Percentiles rank a stretch among this genome's conserved stretches.
phyloP scores from a whole-genome alignment of 2,329 filamentous ascomycete genomes.

The Exutisphaerella laricina region DNA sequence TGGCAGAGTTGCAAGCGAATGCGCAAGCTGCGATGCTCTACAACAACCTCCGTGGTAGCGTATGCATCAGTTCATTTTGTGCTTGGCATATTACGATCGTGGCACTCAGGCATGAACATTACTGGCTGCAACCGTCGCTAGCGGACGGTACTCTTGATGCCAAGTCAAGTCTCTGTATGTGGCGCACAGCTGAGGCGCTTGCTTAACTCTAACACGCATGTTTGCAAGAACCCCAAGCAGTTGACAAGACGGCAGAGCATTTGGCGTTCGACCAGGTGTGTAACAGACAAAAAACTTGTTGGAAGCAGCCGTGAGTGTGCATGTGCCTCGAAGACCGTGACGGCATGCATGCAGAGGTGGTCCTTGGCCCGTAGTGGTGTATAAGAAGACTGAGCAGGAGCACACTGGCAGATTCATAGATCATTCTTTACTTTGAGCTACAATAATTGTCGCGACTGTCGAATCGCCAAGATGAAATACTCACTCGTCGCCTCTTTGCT shows the following conservation, averaged over 20 bases:
- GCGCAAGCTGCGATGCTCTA: too few species aligned
- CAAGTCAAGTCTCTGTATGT: neutral
- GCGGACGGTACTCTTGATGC: neutral
- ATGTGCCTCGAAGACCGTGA: neutral
- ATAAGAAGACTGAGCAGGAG: neutral
- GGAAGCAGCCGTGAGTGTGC: too few species aligned
- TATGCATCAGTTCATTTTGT: too few species aligned
- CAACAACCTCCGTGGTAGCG: too few species aligned
- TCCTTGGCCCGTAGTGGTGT: neutral
- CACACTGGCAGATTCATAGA: too few species aligned
- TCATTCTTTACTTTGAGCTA: too few species aligned
- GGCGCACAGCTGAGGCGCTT: neutral
- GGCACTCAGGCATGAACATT: neutral
- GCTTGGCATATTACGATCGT: neutral
- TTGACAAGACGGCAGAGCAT: too few species aligned
- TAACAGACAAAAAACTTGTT: too few species aligned
- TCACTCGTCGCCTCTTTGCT: neutral
- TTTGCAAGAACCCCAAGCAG: too few species aligned
- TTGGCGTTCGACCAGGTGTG: too few species aligned
- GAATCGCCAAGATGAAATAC: neutral
- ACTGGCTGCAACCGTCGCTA: neutral
- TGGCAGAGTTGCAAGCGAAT: too few species aligned
- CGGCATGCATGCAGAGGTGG: neutral
- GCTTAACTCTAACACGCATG: neutral
- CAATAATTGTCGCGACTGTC: too few species aligned